These are phyloP conservation scores for Selaginella tamariscina DNA, from an alignment of 75 land plant species.

Conservation along the genomic window DNA sequence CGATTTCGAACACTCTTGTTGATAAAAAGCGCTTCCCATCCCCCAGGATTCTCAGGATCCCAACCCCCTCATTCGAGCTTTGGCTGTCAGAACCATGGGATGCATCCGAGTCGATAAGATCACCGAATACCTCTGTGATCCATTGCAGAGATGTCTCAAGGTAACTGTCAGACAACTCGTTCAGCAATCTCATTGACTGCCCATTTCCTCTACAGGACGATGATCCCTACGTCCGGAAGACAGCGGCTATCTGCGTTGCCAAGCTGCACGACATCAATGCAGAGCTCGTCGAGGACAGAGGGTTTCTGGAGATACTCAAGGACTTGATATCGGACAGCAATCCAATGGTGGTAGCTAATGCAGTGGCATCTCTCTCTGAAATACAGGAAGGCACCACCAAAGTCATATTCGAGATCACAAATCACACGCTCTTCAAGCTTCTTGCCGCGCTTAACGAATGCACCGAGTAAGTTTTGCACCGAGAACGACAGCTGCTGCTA, in stretches of 20 bases:
- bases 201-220: neutral
- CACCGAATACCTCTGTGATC: slow-evolving; percentile 9
- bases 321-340: slow-evolving; percentile 11
- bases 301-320: slow-evolving; percentile 8
- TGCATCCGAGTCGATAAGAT: slow-evolving; percentile 11
- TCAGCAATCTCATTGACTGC: neutral
- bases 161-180: too few relatives aligned
- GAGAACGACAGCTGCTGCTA: neutral
- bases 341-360: slow-evolving; percentile 12
- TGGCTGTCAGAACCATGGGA: slow-evolving; percentile 11
- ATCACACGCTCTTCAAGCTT: slow-evolving; percentile 10
- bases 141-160: slow-evolving; percentile 8
- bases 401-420: slow-evolving; percentile 5
- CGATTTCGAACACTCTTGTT: neutral
- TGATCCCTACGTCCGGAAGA: neutral
- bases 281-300: slow-evolving; percentile 7
- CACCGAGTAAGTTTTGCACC: slow-evolving; percentile 8
- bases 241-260: slow-evolving; percentile 9
- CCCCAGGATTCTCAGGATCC: slow-evolving; percentile 12
- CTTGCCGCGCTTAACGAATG: slow-evolving; percentile 8
- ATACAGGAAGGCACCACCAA: slow-evolving; percentile 7
- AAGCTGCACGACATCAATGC: slow-evolving; percentile 7
- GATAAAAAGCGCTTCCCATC: neutral
- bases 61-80: slow-evolving; percentile 6
- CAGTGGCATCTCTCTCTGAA: neutral